These are phyloP conservation scores for Ilex asprella DNA, from an alignment of 257 asterid species.

Conservation along the genomic window DNA sequence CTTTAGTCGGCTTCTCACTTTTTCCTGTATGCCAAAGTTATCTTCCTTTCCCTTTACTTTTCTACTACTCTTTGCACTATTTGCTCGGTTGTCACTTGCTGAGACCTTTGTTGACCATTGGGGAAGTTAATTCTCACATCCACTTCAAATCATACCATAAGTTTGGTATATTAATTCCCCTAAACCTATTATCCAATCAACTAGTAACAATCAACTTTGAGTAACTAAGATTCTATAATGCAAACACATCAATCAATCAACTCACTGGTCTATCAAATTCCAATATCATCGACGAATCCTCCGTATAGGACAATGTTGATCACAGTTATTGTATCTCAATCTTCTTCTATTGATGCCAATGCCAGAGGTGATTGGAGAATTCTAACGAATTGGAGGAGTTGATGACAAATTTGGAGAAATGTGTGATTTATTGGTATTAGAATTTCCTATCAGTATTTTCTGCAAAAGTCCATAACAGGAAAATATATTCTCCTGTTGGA, in stretches of 20 bases:
- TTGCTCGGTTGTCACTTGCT: constrained; percentile 20
- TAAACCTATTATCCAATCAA: constrained; percentile 10
- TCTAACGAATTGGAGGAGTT: constrained; percentile 16
- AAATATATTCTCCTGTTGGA: constrained; percentile 29
- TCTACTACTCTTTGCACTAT: constrained; percentile 2
- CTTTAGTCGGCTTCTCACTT: constrained; percentile 14
- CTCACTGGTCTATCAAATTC: not conserved
- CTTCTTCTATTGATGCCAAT: constrained; percentile 24
- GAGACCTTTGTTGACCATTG: not conserved
- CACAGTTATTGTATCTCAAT: constrained; percentile 14
- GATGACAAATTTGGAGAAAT: constrained; percentile 13
- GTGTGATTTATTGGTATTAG: constrained; percentile 26
- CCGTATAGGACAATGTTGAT: constrained; percentile 15
- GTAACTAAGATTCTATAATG: not conserved
- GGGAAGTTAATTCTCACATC: constrained; percentile 15
- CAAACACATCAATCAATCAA: not conserved
- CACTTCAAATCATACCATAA: constrained; percentile 21
- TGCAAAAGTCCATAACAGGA: constrained; percentile 32
- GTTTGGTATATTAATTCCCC: constrained; percentile 8
- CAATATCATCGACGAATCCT: constrained; percentile 11
- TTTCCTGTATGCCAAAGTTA: not conserved
- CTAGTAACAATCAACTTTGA: constrained; percentile 3
- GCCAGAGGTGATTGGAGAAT: constrained; percentile 11
- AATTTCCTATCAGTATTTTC: constrained; percentile 17
- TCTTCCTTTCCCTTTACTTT: not conserved